Evolutionary conservation across 2,329 filamentous ascomycete species (phyloP).

Genomic region (Onygenales sp.): DNA sequence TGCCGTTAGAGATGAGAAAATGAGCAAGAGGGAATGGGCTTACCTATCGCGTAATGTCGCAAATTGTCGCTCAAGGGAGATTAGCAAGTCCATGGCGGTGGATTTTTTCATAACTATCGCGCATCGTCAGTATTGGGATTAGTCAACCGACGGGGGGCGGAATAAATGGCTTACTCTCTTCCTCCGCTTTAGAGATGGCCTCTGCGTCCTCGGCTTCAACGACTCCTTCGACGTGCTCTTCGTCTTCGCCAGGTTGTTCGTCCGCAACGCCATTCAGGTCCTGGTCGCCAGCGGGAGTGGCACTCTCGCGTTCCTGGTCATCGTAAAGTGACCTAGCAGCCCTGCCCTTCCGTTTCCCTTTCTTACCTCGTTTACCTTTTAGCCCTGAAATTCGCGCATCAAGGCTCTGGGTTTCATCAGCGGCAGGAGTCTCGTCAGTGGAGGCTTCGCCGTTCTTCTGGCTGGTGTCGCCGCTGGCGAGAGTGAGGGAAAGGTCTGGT

Average conservation of each 20-base stretch:
- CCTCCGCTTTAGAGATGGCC: slow-evolving; percentile 39
- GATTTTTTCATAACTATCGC: slow-evolving; percentile 64
- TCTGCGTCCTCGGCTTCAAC: slow-evolving; percentile 39
- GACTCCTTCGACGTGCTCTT: slow-evolving; percentile 36
- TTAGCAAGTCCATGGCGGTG: slow-evolving; percentile 68
- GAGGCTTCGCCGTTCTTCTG: slow-evolving; percentile 3
- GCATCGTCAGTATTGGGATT: slow-evolving; percentile 17
- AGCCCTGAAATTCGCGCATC: slow-evolving; percentile 20
- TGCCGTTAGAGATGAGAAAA: slow-evolving; percentile 12
- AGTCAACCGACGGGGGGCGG: slow-evolving; percentile 13
- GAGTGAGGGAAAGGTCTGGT: not conserved
- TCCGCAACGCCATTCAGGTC: slow-evolving; percentile 36
- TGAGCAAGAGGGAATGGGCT: slow-evolving; percentile 10
- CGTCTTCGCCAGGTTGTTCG: slow-evolving; percentile 41
- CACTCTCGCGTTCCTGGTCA: slow-evolving; percentile 21
- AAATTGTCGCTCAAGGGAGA: slow-evolving; percentile 80
- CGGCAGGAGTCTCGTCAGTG: slow-evolving; percentile 20
- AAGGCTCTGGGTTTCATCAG: slow-evolving; percentile 23
- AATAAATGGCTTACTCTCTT: slow-evolving; percentile 37
- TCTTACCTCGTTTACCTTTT: slow-evolving; percentile 35
- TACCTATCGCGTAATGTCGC: slow-evolving; percentile 63
- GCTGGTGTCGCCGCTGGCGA: not conserved
- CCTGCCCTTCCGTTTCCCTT: slow-evolving; percentile 37
- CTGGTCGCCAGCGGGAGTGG: slow-evolving; percentile 24
- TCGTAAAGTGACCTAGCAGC: slow-evolving; percentile 31